Evolutionary conservation across 768 basidiomycete species (phyloP).

Genomic region (Hygrocybe punicea): DNA sequence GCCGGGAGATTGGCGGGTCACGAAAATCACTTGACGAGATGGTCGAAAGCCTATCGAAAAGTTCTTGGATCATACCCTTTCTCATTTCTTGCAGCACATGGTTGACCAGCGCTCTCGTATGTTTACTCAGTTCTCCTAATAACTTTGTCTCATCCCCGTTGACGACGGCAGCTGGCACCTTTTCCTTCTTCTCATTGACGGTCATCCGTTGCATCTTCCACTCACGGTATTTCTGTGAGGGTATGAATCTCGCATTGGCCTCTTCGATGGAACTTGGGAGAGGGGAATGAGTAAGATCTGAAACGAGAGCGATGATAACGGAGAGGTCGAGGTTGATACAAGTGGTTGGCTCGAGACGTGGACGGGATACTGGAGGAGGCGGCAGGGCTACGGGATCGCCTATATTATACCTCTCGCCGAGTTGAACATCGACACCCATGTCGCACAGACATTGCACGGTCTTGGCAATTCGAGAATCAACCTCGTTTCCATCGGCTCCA

Average conservation of each 20-base stretch:
- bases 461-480: conserved; percentile 56
- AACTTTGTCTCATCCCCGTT: conserved; percentile 23
- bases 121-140: conserved; percentile 33
- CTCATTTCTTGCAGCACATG: conserved; percentile 77
- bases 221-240: conserved; percentile 52
- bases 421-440: conserved; percentile 64
- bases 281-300: conserved; percentile 73
- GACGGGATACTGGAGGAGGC: conserved; percentile 13
- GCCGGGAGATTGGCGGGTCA: too few species aligned
- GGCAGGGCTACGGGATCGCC: conserved; percentile 7
- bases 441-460: conserved; percentile 54
- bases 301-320: conserved; percentile 77
- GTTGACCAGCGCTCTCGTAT: conserved; percentile 65
- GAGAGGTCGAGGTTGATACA: conserved; percentile 81
- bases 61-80: conserved; percentile 57
- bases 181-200: conserved; percentile 4
- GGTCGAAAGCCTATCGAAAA: conserved; percentile 46
- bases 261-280: conserved; percentile 57
- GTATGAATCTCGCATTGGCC: conserved; percentile 61
- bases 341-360: conserved; percentile 45
- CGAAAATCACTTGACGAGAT: conserved; percentile 6
- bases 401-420: conserved; percentile 53
- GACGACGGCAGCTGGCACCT: conserved; percentile 20
- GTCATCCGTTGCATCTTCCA: conserved; percentile 48
- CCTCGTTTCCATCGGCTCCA: conserved; percentile 14